A percentile compares a stretch with the other conserved stretches of the same genome.
Conservation (phyloP, 345 rosid genomes). For the Corymbia maculata region DNA sequence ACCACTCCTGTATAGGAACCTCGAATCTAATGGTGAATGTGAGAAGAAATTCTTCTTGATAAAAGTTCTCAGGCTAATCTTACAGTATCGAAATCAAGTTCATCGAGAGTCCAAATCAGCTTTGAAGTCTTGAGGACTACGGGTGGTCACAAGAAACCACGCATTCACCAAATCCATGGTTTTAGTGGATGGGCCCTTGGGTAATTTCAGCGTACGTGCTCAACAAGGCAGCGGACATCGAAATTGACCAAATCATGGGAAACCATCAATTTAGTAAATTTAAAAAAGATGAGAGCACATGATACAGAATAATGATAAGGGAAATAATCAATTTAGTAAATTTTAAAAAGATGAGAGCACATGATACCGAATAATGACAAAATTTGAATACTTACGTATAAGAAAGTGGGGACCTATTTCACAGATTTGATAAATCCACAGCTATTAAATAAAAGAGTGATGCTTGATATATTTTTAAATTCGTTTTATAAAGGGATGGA, state of each 20-base stretch:
- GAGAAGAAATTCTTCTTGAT: too few relatives aligned
- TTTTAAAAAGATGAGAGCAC: background rate
- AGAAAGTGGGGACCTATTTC: background rate
- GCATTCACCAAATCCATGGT: background rate
- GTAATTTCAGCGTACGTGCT: background rate
- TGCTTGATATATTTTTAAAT: background rate
- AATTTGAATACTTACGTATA: background rate
- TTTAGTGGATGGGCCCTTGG: background rate
- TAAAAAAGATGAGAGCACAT: too few relatives aligned
- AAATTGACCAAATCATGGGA: background rate
- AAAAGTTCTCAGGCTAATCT: too few relatives aligned
- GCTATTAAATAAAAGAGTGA: background rate
- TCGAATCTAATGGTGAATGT: too few relatives aligned
- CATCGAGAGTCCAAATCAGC: too few relatives aligned
- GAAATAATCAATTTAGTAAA: too few relatives aligned
- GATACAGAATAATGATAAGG: too few relatives aligned
- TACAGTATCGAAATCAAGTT: too few relatives aligned
- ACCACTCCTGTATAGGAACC: too few relatives aligned
- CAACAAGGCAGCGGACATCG: background rate
- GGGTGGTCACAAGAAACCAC: fast-evolving
- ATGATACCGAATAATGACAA: background rate
- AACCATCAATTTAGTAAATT: background rate
- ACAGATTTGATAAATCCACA: background rate
- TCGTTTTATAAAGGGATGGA: background rate
- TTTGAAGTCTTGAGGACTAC: background rate